phyloP scores from a whole-genome alignment of 1,284 basidiomycete genomes.

The Pascua sp. region DNA sequence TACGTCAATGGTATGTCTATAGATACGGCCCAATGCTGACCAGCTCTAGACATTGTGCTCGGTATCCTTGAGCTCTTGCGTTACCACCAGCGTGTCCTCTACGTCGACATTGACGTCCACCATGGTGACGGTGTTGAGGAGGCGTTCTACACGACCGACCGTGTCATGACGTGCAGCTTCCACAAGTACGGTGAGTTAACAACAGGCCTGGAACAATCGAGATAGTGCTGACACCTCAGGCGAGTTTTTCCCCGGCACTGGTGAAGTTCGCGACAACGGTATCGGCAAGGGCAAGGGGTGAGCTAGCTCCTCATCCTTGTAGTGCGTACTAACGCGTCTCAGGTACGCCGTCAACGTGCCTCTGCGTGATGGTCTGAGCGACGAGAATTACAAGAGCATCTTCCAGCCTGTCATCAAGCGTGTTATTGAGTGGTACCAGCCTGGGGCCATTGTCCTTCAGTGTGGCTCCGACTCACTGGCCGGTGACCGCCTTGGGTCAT shows the following conservation, averaged over 20 bases:
- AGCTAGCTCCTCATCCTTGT: no score
- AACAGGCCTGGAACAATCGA: neutral
- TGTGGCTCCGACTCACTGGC: conserved; percentile 98
- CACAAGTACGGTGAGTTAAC: conserved; percentile 79
- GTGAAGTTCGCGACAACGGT: conserved; percentile 89
- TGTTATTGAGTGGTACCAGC: conserved; percentile 95
- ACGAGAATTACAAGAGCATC: conserved; percentile 91
- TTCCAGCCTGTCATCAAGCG: conserved; percentile 93
- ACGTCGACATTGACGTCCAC: conserved; percentile 98
- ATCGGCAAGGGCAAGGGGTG: conserved; percentile 81
- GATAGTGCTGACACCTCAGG: neutral
- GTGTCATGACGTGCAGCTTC: conserved; percentile 98
- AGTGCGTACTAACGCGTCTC: no score
- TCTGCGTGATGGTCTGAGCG: conserved; percentile 89
- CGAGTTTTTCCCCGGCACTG: conserved; percentile 98
- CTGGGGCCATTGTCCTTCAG: conserved; percentile 93
- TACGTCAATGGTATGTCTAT: conserved; percentile 83
- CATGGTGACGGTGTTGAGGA: conserved; percentile 99
- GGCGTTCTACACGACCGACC: conserved; percentile 97
- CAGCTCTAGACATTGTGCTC: conserved; percentile 77
- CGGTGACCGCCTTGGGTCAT: conserved; percentile 91
- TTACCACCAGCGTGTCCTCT: conserved; percentile 91
- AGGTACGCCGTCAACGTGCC: conserved; percentile 90
- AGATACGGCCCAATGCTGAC: neutral
- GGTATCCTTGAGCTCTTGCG: conserved; percentile 91